Evolutionary conservation across 345 rosid species (phyloP), one percentile per base, ranked within the genome.

Genomic region (Pseudoturritis turrita): DNA sequence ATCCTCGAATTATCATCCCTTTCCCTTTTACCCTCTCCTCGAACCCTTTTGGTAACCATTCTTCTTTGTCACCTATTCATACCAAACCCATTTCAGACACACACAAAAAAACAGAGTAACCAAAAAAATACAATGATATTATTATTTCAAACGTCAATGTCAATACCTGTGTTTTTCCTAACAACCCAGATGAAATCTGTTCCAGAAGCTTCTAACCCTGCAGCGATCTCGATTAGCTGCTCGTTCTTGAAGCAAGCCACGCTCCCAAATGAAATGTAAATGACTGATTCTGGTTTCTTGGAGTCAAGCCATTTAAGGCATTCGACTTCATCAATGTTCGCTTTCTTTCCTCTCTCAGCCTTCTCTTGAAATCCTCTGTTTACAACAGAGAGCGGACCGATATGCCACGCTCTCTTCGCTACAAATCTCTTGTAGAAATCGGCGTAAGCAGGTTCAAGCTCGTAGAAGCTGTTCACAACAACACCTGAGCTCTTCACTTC

Each of bases 401-500:
- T 71, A n/a, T 62, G 45, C 76, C 76, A 71, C 6, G 62, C 62
- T 52, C 37, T 71, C 22, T 71, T 71, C 7, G 33, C 33, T 1
- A 71, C 68, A 37, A 18, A n/a, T 3, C 41, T 39, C 67, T 50
- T 71, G 75, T 81, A 89, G 35, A 73, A 63, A 40, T 87, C 89
- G 0, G 80, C 83, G 23, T 87, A 86, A 40, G 13, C 80, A 0
- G 83, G 80, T 59, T 91, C 93, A 0, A 91, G 88, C 81, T 91
- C 91, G 3, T 86, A 83, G 81, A 89, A 86, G 59, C 90, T 89
- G 76, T 89, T 91, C 55, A 87, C 64, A 40, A 89, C 22, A 13
- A 86, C 84, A 10, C 96, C 96, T 15, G 54, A 85, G 81, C 94
- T 81, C 58, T 49, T 77, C 3, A 29, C 0, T 17, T 87, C 90